Evolutionary conservation across 2,329 filamentous ascomycete species (phyloP), one percentile per base, ranked within the genome.

Genomic region (Diaporthe amygdali): DNA sequence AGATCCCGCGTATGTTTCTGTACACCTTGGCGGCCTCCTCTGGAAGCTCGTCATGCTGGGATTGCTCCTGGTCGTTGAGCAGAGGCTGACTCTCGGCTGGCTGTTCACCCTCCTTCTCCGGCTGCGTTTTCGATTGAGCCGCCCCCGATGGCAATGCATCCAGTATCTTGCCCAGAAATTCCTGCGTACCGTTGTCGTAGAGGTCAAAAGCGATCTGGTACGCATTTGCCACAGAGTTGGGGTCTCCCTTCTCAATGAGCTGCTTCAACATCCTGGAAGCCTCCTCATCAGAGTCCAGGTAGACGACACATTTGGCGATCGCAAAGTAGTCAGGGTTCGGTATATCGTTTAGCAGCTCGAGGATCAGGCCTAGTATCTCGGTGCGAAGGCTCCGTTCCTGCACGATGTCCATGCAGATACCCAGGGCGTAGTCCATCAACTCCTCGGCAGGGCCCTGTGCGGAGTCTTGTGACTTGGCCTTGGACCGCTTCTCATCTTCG

Each of bases 181-280:
- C 96, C 78, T 99, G 96, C 0, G 96, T 98, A 76, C 96, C 96
- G 79, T 99, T 99, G 83, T 99, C 96, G 82, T 98, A 98, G 7
- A 99, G 88, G 78, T 99, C 96, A 78, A 99, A 99, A 1, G 96
- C 96, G 70, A 99, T 97, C 81, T 99, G 96, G 81, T 98, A 99
- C 22, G 96, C 96, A 63, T 94, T 92, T 25, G 95, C 93, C 20
- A 94, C 89, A 0, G 94, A 95, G 72, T 91, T 91, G 64, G 91
- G 87, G 75, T 97, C 94, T 7, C 91, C 94, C 74, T 93, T 93
- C 73, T 93, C 88, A 12, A 98, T 92, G 27, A 99, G 88, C 76
- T 94, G 92, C 66, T 89, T 89, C 51, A 99, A 89, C 83, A 99
- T 95, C 74, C 90, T 90, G 12, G 95, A 95, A 0, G 96, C 96